Percentiles rank a stretch among this genome's conserved stretches.
phyloP scores from a whole-genome alignment of 805 yeast species.

The Lachancea lanzarotensis region DNA sequence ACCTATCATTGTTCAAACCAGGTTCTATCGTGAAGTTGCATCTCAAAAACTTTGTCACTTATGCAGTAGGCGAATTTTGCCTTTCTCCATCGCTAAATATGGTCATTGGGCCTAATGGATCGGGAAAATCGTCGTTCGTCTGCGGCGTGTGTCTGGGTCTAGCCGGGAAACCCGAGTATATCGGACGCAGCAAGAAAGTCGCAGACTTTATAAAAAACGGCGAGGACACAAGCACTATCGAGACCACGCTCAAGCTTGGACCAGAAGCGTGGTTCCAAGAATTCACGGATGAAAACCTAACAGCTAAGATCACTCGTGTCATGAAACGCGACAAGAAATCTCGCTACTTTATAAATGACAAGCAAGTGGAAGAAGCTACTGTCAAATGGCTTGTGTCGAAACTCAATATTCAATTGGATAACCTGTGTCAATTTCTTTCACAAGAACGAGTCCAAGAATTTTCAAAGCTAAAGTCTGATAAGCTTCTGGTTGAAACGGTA shows the following conservation, averaged over 20 bases:
- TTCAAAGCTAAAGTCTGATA: slow-evolving; percentile 73
- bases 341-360: slow-evolving; percentile 46
- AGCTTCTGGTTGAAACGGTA: slow-evolving; percentile 68
- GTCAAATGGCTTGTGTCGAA: slow-evolving; percentile 41
- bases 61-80: slow-evolving; percentile 58
- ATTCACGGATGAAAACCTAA: slow-evolving; percentile 17
- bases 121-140: slow-evolving; percentile 89
- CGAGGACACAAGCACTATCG: slow-evolving; percentile 31
- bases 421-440: slow-evolving; percentile 88
- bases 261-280: slow-evolving; percentile 22
- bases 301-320: slow-evolving; percentile 39
- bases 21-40: slow-evolving; percentile 50
- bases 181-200: slow-evolving; percentile 60
- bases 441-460: slow-evolving; percentile 94
- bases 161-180: slow-evolving; percentile 67
- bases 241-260: slow-evolving; percentile 30
- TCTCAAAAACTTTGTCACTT: slow-evolving; percentile 64
- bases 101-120: slow-evolving; percentile 95
- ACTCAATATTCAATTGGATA: slow-evolving; percentile 79
- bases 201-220: slow-evolving; percentile 72
- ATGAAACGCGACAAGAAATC: slow-evolving; percentile 40
- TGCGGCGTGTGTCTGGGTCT: slow-evolving; percentile 88
- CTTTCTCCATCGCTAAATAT: slow-evolving; percentile 81
- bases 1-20: slow-evolving; percentile 31
- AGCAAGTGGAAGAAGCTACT: slow-evolving; percentile 35